Evolutionary conservation across 2,329 filamentous ascomycete species (phyloP).

Genomic region (Paecilomyces variotii): DNA sequence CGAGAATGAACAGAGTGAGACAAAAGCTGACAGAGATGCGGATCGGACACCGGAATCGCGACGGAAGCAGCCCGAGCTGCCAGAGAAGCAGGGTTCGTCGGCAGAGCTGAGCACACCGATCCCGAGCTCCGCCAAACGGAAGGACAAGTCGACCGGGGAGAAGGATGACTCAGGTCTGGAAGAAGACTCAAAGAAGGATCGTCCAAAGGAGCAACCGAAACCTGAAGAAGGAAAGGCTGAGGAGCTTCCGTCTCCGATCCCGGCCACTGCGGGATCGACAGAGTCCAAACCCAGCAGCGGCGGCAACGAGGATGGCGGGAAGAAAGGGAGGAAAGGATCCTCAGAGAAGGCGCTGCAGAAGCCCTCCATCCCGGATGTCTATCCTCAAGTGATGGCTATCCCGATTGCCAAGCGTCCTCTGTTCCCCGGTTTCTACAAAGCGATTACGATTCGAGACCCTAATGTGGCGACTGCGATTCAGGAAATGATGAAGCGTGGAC

Average conservation of each 20-base stretch:
- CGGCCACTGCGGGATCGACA: conserved; percentile 23
- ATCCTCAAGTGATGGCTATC: conserved; percentile 95
- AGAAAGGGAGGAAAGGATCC: conserved; percentile 60
- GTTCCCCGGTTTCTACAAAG: conserved; percentile 98
- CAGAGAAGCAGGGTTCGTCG: conserved; percentile 18
- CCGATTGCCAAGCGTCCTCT: conserved; percentile 88
- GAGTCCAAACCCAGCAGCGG: conserved; percentile 47
- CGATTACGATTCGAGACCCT: conserved; percentile 89
- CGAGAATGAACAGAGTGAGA: conserved; percentile 37
- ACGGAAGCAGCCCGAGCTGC: conserved; percentile 32
- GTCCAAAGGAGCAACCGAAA: conserved; percentile 22
- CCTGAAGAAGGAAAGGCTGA: conserved; percentile 38
- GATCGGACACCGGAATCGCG: conserved; percentile 31
- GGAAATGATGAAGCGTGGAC: conserved; percentile 92
- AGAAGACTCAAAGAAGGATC: conserved; percentile 34
- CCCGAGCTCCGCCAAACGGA: conserved; percentile 33
- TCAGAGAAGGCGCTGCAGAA: conserved; percentile 75
- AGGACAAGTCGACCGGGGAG: conserved; percentile 27
- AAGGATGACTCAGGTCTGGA: conserved; percentile 29
- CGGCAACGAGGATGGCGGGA: conserved; percentile 56
- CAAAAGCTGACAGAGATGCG: conserved; percentile 38
- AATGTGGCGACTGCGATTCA: conserved; percentile 87
- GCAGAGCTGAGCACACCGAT: conserved; percentile 25
- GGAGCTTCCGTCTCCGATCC: conserved; percentile 39
- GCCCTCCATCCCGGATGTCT: conserved; percentile 84